Conservation (phyloP, 192 early-diverging fungal species). For the Umbelopsis ramanniana region DNA sequence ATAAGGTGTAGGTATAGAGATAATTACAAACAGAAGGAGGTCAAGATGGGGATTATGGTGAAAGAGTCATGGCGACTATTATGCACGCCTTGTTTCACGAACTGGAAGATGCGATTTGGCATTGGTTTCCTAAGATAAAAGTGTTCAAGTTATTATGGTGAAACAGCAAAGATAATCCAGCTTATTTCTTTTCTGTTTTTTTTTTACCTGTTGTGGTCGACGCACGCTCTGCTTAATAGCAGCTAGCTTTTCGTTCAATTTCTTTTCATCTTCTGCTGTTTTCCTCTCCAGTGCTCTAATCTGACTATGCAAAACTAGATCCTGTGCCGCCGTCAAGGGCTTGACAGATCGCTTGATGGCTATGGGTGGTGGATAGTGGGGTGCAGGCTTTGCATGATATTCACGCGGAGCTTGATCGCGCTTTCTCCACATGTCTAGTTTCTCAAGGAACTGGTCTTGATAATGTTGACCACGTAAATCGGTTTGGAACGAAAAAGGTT, state of each 20-base stretch:
- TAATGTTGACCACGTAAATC: conserved; percentile 10
- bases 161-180: no score
- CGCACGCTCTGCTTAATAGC: not conserved
- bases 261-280: conserved; percentile 5
- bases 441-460: not conserved
- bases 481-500: conserved; percentile 11
- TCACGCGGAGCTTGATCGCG: not conserved
- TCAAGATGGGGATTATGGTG: not conserved
- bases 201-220: not conserved
- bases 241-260: conserved; percentile 4
- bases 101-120: not conserved
- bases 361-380: conserved; percentile 7
- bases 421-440: conserved; percentile 8
- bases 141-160: not conserved
- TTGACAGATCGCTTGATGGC: conserved; percentile 9
- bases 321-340: not conserved
- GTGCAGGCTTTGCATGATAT: conserved; percentile 13
- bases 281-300: conserved; percentile 5
- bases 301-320: conserved; percentile 1
- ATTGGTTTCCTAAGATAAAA: not conserved
- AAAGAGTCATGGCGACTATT: not conserved
- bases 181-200: no score
- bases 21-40: conserved; percentile 12
- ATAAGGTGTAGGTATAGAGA: conserved; percentile 7
- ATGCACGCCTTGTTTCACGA: not conserved